phyloP scores from a whole-genome alignment of 1,284 basidiomycete genomes.

The Fomitopsis betulina region DNA sequence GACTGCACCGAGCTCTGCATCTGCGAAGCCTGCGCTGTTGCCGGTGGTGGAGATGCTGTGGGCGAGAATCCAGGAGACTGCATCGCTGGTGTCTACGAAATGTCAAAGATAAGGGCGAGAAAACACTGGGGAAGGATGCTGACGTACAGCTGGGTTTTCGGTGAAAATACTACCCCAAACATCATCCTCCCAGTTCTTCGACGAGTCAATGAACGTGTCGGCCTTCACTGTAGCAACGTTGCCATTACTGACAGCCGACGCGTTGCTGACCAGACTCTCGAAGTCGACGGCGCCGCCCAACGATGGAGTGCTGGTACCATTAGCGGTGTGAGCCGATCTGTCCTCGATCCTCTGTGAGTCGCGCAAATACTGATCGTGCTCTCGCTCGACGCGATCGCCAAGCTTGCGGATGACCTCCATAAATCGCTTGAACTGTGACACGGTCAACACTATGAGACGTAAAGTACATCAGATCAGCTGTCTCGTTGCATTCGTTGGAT shows the following conservation, averaged over 20 bases:
- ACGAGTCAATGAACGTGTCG: constrained; percentile 37
- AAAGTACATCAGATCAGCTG: not conserved
- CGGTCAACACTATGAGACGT: constrained; percentile 63
- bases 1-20: constrained; percentile 29
- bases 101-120: not conserved
- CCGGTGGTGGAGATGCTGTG: not conserved
- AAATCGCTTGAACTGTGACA: constrained; percentile 89
- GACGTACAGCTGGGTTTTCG: constrained; percentile 33
- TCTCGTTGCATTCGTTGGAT: not conserved
- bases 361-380: constrained; percentile 79
- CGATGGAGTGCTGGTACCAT: constrained; percentile 27
- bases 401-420: constrained; percentile 77
- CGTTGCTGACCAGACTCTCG: constrained; percentile 65
- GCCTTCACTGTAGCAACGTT: constrained; percentile 37
- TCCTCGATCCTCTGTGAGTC: constrained; percentile 84
- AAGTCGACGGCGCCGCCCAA: constrained; percentile 57
- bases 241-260: constrained; percentile 28
- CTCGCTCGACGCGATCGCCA: constrained; percentile 78
- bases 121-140: constrained; percentile 3
- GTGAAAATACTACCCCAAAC: constrained; percentile 75
- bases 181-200: constrained; percentile 67
- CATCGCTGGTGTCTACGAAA: constrained; percentile 14
- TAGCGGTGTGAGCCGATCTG: constrained; percentile 42
- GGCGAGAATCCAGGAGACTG: constrained; percentile 21
- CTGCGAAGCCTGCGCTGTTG: constrained; percentile 15